A percentile compares a stretch with the other conserved stretches of the same genome.
Evolutionary conservation across 2,329 filamentous ascomycete species (phyloP).

Genomic region (Neonectria faginata): DNA sequence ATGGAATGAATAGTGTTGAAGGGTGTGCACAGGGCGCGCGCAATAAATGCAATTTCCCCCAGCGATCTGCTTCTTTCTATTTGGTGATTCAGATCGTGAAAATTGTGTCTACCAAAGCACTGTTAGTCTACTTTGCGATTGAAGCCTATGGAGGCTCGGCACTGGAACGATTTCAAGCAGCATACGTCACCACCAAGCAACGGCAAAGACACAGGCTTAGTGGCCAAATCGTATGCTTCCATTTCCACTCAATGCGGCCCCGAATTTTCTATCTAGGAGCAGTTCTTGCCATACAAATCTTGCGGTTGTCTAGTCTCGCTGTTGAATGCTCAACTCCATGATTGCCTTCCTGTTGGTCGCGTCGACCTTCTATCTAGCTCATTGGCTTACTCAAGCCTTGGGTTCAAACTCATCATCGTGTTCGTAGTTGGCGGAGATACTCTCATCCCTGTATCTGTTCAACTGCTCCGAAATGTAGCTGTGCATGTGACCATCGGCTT

Average conservation of each 20-base stretch:
- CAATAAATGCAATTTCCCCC: slow-evolving; percentile 47
- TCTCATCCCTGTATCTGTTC: slow-evolving; percentile 68
- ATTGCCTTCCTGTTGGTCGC: slow-evolving; percentile 22
- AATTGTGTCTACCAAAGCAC: neutral
- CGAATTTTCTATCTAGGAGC: neutral
- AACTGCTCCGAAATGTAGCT: slow-evolving; percentile 87
- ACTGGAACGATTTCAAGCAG: neutral
- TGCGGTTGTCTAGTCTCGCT: slow-evolving; percentile 25
- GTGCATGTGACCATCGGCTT: slow-evolving; percentile 78
- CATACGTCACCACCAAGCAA: neutral
- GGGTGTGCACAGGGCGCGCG: slow-evolving; percentile 43
- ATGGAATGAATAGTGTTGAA: slow-evolving; percentile 50
- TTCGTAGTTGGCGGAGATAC: slow-evolving; percentile 39
- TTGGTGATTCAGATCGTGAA: neutral
- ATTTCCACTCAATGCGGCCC: slow-evolving; percentile 5
- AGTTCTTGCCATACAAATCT: slow-evolving; percentile 15
- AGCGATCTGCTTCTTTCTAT: slow-evolving; percentile 11
- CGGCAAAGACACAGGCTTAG: neutral
- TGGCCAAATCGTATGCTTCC: neutral
- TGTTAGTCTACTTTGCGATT: neutral
- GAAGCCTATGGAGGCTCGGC: neutral
- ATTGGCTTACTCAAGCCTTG: slow-evolving; percentile 42
- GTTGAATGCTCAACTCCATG: slow-evolving; percentile 35
- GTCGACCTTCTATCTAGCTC: slow-evolving; percentile 16
- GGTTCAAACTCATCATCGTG: slow-evolving; percentile 63